Evolutionary conservation across 2,329 filamentous ascomycete genomes (phyloP), one percentile per base, ranked within the genome.

Genomic region (Xylogone sp.): DNA sequence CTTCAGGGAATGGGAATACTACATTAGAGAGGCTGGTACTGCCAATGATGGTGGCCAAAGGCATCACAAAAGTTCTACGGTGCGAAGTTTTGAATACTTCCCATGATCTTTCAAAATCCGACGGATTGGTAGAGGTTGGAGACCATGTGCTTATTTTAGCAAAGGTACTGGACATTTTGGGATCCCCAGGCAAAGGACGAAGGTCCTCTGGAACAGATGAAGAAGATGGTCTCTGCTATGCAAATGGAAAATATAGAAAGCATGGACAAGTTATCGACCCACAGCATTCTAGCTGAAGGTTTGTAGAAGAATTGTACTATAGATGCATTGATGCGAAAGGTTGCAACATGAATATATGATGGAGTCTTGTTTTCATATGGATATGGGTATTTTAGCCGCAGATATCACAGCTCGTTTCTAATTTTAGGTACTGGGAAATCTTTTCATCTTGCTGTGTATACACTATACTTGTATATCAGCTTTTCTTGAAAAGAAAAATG

Each of bases 91-190:
- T 58, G 21, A 45, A 46, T 39, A 39, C 34, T 16, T 7, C 34
- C 10, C 34, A 39, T 39, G n/a, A 39, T 16, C 5, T 39, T 7
- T 39, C 34, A 16, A 39, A 13, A 39, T 9, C 34, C 34, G 39
- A 31, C 21, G 60, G 59, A 2, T 47, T 62, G 18, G 52, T 63
- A 13, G 45, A 54, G 22, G 56, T 64, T 22, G 61, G 62, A 3
- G 60, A 65, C 53, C 63, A 66, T 56, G 53, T 57, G 3, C 24
- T 66, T 34, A 55, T 66, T 46, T 24, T 65, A 43, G 64, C 55
- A 7, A 54, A 55, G 34, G 59, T 67, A 9, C 43, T 29, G 6
- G 53, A 50, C 3, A 54, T 64, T 45, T 44, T 56, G 27, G 51
- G 53, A 31, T 46, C 51, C 3, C 43, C 50, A 20, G 43, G 8